Evolutionary conservation across 2,329 filamentous ascomycete genomes (phyloP).

Genomic region (Alternaria triticimaculans): DNA sequence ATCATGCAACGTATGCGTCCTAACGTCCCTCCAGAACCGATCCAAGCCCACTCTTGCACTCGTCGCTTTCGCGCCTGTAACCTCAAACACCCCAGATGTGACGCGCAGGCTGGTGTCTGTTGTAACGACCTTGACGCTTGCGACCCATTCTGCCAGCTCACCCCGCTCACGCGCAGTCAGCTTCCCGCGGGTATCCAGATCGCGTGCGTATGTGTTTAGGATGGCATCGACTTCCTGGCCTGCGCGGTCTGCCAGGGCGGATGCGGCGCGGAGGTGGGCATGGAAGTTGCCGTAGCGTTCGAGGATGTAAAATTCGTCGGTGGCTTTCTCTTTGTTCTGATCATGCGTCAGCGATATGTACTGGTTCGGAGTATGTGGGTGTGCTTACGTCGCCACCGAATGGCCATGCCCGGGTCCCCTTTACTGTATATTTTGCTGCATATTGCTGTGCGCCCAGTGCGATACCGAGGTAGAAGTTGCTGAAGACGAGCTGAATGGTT

Average conservation of each 20-base stretch:
- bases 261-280: conserved; percentile 66
- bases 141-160: conserved; percentile 68
- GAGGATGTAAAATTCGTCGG: conserved; percentile 71
- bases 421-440: conserved; percentile 63
- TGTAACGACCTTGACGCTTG: conserved; percentile 67
- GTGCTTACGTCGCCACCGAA: conserved; percentile 61
- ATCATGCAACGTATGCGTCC: conserved; percentile 71
- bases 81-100: conserved; percentile 68
- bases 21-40: conserved; percentile 70
- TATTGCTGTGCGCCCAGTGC: conserved; percentile 64
- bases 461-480: conserved; percentile 71
- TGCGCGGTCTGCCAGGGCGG: conserved; percentile 64
- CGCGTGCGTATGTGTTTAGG: conserved; percentile 51
- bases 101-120: conserved; percentile 67
- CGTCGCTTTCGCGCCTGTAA: conserved; percentile 66
- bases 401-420: conserved; percentile 67
- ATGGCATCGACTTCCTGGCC: conserved; percentile 58
- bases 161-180: conserved; percentile 63
- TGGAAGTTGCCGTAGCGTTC: conserved; percentile 69
- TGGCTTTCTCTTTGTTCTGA: conserved; percentile 62
- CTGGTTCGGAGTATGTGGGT: neutral
- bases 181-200: conserved; percentile 46
- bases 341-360: neutral
- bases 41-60: conserved; percentile 66
- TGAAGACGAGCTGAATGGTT: conserved; percentile 70